Evolutionary conservation across 371 early-diverging fungal genomes (phyloP), one percentile per base, ranked within the genome.

Genomic region (Mucor ambiguus): DNA sequence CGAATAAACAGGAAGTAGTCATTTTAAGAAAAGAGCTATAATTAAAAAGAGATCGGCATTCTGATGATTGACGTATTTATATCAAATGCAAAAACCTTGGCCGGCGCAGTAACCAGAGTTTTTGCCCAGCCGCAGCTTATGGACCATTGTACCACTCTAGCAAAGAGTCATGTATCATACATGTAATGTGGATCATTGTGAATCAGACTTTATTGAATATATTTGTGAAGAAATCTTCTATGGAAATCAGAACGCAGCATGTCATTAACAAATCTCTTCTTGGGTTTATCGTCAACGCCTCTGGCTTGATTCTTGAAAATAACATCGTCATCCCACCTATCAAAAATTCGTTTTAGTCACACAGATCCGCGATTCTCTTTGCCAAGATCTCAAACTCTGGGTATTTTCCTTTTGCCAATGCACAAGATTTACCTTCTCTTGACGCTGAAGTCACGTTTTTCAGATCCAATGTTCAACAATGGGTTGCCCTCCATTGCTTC

Each of bases 221-320:
- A 97, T 84, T 96, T 95, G 49, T 81, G 79, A 91, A 98, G 93
- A 77, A 98, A 98, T 78, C 93, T 93, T 71, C 94, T 84, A 71
- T 98, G 98, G 76, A 97, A 98, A 79, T 97, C 98, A 16, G 93
- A 93, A 52, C 98, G 88, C 41, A 96, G 77, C 83, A 95, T 90
- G 71, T 98, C 98, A 79, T 98, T 98, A 70, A 97, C 90, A 81
- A 97, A 98, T 61, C 97, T 85, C 83, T 96, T 96, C 76, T 93
- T 90, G 35, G 92, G 89, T 61, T 89, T 91, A 32, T 93, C 95
- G 28, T 95, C 93, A 20, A 87, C 81, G 20, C 93, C 95, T 55
- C 89, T 81, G 1, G 95, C 95, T 81, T 98, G 98, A 78, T 98
- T 97, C 72, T 93, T 95, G 78, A 98, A 98, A 49, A 97, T 90